Conservation (phyloP, 2,329 filamentous ascomycete species). For the Taxawa tesnikishii region DNA sequence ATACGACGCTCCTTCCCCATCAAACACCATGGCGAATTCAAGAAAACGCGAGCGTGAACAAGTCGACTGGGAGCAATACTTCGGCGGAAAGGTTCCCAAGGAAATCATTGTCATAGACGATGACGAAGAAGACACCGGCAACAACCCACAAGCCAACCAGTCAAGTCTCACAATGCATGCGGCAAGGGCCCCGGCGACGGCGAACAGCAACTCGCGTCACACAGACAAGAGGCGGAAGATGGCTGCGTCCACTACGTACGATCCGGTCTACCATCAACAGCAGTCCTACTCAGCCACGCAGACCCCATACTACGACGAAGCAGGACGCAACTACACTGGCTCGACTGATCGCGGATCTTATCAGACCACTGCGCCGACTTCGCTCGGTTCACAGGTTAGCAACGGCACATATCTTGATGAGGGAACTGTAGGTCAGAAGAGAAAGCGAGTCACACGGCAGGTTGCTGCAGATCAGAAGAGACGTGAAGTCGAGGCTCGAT, state of each 20-base stretch:
- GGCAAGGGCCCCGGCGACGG: conserved; percentile 9
- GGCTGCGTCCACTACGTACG: conserved; percentile 47
- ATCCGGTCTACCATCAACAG: conserved; percentile 60
- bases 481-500: conserved; percentile 50
- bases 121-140: conserved; percentile 15
- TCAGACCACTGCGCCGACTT: conserved; percentile 69
- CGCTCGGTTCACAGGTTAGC: conserved; percentile 56
- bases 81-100: conserved; percentile 26
- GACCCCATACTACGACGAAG: conserved; percentile 55
- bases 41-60: conserved; percentile 9
- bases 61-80: conserved; percentile 24
- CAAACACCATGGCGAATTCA: conserved; percentile 4
- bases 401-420: conserved; percentile 53
- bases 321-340: conserved; percentile 56
- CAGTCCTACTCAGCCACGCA: conserved; percentile 61
- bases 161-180: not conserved
- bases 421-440: conserved; percentile 65
- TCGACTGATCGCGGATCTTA: conserved; percentile 74
- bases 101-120: conserved; percentile 43
- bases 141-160: conserved; percentile 5
- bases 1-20: conserved; percentile 1
- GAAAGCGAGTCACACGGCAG: conserved; percentile 71
- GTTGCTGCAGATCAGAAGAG: conserved; percentile 65
- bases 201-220: conserved; percentile 24
- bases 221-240: conserved; percentile 66